Conservation (phyloP, 768 basidiomycete species). For the Agrocybe praecox region DNA sequence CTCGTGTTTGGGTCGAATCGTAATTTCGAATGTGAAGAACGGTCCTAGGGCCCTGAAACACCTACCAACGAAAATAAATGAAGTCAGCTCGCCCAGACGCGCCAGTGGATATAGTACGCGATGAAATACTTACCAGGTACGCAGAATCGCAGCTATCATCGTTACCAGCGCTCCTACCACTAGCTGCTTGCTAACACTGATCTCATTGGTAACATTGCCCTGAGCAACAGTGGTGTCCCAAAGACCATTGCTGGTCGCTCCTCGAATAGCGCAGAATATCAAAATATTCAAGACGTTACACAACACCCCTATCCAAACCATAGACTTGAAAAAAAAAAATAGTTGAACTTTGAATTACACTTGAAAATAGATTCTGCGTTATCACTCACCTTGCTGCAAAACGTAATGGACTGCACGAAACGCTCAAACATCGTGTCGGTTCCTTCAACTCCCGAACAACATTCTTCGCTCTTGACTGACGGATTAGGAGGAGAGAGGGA, state of each 20-base stretch:
- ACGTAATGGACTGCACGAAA: constrained; percentile 37
- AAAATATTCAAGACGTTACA: constrained; percentile 16
- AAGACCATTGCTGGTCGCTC: neutral
- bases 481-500: constrained; percentile 43
- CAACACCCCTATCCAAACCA: constrained; percentile 30
- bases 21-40: constrained; percentile 47
- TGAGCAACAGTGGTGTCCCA: neutral
- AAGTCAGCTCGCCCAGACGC: neutral
- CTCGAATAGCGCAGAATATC: neutral
- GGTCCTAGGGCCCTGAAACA: constrained; percentile 41
- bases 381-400: constrained; percentile 37
- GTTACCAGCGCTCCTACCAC: constrained; percentile 28
- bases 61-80: constrained; percentile 22
- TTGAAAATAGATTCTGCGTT: too few species aligned
- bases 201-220: neutral
- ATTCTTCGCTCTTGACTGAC: constrained; percentile 34
- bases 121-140: constrained; percentile 29
- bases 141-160: constrained; percentile 26
- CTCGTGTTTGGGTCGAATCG: constrained; percentile 39
- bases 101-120: neutral
- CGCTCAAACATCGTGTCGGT: constrained; percentile 35
- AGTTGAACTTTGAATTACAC: neutral
- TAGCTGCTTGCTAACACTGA: constrained; percentile 19
- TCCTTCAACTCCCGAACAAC: constrained; percentile 27
- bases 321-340: constrained; percentile 16